Base-by-base conservation (phyloP, 2,329 filamentous ascomycete species). In the Pseudogymnoascus sp. region DNA sequence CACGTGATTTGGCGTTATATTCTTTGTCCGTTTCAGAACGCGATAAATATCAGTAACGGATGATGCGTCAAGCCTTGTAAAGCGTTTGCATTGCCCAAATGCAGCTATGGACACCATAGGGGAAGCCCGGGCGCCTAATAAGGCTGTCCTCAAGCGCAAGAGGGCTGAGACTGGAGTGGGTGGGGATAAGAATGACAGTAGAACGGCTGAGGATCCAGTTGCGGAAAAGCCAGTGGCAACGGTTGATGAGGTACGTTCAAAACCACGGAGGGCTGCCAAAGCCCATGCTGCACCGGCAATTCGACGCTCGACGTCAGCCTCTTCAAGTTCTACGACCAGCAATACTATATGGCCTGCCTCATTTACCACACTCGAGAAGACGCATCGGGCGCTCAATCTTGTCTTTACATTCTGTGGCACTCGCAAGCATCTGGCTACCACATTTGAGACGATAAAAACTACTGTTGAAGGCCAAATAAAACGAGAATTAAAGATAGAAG, bases 321-420 rank as follows among this genome's bases (percentile, higher is more conserved):
- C 64, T 28, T 69, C 68, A 3, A 67, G 63, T 38, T 63, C 68
- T 1, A 65, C 70, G 14, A 69, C 67, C 35, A 69, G 64, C 42
- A 53, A 64, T 10, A 10, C 59, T 23, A 14, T 42, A 25, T 97
- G 93, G 92, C 92, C 92, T 0, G 80, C 84, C 1, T 79, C 82
- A 53, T 90, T 97, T 74, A 87, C 84, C 63, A 78, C 80, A 44
- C 80, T 97, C 7, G 85, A 88, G 25, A 86, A 87, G 73, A 89
- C 87, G 0, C 90, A 97, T 73, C 84, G 86, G 65, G 93, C 94
- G 1, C 77, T 99, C 65, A 99, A 96, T 69, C 77, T 97, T 1
- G 91, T 97, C 0, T 96, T 91, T 70, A 97, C 94, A 0, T 97
- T 99, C 72, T 96, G 91, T 77, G 94, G 87, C 72, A 93, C 93